Percentiles rank a stretch among this genome's conserved stretches.
These are phyloP conservation scores for Botryotinia calthae DNA, from an alignment of 2,329 filamentous ascomycete species.

Conservation along the genomic window DNA sequence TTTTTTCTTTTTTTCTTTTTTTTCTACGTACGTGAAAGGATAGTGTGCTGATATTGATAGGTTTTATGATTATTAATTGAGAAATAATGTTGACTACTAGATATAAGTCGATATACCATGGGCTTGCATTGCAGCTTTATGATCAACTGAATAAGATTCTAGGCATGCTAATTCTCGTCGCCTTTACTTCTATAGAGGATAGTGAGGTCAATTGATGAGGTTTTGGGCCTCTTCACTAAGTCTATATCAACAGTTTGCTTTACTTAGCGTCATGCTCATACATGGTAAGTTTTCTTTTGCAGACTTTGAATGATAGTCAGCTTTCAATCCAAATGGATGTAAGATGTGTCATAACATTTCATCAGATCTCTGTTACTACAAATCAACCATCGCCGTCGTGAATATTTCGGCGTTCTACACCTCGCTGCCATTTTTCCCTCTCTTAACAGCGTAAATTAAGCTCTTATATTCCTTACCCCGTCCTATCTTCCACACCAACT, in stretches of 20 bases:
- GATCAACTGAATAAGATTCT: background rate
- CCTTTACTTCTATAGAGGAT: background rate
- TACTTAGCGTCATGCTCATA: background rate
- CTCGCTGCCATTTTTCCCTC: too few species aligned
- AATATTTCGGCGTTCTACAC: too few species aligned
- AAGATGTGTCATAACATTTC: background rate
- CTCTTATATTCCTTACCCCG: too few species aligned
- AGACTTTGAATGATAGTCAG: background rate
- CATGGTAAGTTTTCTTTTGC: background rate
- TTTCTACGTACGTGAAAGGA: background rate
- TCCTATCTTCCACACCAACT: too few species aligned
- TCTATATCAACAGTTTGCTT: background rate
- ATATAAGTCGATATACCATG: background rate
- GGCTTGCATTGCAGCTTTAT: too few species aligned
- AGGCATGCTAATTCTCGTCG: background rate
- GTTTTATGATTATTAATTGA: slow-evolving; percentile 38
- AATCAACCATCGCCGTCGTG: too few species aligned
- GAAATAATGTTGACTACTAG: background rate
- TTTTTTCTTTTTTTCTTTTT: slow-evolving; percentile 17
- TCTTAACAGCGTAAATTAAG: too few species aligned
- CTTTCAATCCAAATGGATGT: background rate
- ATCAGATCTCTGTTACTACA: background rate
- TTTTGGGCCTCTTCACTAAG: background rate
- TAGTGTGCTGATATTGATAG: slow-evolving; percentile 30
- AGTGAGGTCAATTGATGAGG: background rate